phyloP scores from a whole-genome alignment of 352 stramenopile genomes.

The Blastocystis hominis region DNA sequence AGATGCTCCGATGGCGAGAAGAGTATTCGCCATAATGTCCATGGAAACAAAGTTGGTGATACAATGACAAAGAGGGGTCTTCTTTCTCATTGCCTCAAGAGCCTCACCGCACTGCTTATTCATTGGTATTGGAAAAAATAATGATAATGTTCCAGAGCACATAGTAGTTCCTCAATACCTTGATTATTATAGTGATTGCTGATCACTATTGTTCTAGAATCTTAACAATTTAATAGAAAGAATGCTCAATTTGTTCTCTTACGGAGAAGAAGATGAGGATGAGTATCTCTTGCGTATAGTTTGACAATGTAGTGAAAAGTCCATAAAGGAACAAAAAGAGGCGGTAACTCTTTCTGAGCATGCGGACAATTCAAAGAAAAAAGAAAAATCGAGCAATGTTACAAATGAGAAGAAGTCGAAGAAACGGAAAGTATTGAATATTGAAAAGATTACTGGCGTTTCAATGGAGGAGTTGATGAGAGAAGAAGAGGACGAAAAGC shows the following conservation, averaged over 20 bases:
- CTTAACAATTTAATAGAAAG: not conserved
- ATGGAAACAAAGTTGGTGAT: slow-evolving; percentile 58
- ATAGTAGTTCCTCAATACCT: not conserved
- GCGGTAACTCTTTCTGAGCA: too few species aligned
- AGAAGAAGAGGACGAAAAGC: not conserved
- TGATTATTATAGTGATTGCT: not conserved
- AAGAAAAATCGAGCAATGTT: not conserved
- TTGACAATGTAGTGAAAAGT: too few species aligned
- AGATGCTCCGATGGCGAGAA: slow-evolving; percentile 51
- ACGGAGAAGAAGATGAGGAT: slow-evolving; percentile 1
- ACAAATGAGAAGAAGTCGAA: not conserved
- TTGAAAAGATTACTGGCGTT: not conserved
- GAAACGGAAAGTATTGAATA: not conserved
- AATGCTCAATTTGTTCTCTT: slow-evolving; percentile 47
- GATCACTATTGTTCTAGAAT: not conserved
- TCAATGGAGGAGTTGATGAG: not conserved
- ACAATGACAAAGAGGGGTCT: slow-evolving; percentile 43
- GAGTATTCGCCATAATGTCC: slow-evolving; percentile 56
- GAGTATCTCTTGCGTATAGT: not conserved
- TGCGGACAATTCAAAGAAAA: too few species aligned
- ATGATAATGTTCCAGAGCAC: not conserved
- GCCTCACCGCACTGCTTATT: slow-evolving; percentile 38
- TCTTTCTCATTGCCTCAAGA: slow-evolving; percentile 45
- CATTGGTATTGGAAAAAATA: not conserved
- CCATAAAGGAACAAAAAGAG: not conserved